Base-by-base conservation (phyloP, 1,284 basidiomycete species). In the Coniophora puteana region DNA sequence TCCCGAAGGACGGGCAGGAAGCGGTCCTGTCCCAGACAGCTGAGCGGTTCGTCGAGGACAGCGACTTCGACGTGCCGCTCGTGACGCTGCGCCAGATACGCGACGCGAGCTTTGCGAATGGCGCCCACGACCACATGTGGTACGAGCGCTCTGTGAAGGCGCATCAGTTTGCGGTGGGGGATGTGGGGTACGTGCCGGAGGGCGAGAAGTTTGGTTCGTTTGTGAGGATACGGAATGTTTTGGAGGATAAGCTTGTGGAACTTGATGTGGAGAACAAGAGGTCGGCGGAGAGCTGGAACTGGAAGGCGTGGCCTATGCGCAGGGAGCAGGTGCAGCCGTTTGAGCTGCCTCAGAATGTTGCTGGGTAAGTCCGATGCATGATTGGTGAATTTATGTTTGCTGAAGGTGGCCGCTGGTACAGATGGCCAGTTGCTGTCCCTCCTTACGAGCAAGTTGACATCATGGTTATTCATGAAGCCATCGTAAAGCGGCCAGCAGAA, bases 391-490 rank as follows among this genome's bases (percentile, higher is more conserved):
- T n/a, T 30, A n/a, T 32, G 4, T 28, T 5, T 3, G 23, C 29
- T 10, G 3, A 23, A 36, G 11, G 39, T 34, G 36, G 30, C 53
- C 20, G 18, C 25, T 25, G 13, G 20, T 21, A 11, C 20, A 75
- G 73, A 35, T 78, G 76, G 74, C 61, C 71, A 0, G 56, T 76
- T 11, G 60, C 64, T 0, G 60, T 74, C 1, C 61, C 65, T 4
- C 60, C 63, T 5, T 47, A 57, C 16, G 52, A 51, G 16, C 61
- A 72, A 32, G 58, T 65, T 2, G 65, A 65, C 22, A 63, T 72
- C 7, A 53, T 62, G 13, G 50, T 72, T 18, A 46, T 63, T 5
- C 69, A 74, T 36, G 62, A 67, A 32, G 45, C 48, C 8, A 49
- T 42, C 14, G 36, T 67, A 17, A 26, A 47, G 1, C 54, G 53